phyloP scores from a whole-genome alignment of 495 filamentous ascomycete genomes.

The Penicillium daleae region DNA sequence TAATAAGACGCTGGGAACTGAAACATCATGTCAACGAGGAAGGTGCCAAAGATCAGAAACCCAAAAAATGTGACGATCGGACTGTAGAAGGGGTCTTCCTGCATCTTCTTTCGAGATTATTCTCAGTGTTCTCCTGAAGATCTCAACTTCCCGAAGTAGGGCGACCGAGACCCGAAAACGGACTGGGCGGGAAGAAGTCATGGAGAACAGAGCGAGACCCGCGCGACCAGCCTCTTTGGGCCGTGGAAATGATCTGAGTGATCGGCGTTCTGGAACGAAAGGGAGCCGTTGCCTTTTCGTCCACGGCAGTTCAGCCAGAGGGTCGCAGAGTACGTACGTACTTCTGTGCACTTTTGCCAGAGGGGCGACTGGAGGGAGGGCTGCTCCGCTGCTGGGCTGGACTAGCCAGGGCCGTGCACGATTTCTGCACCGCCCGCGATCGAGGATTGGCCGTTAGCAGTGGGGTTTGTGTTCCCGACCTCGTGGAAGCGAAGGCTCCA shows the following conservation, averaged over 20 bases:
- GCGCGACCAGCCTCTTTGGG: conserved; percentile 10
- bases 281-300: conserved; percentile 11
- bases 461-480: conserved; percentile 25
- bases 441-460: conserved; percentile 29
- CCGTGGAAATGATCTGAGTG: conserved; percentile 20
- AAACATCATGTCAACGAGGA: background rate
- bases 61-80: background rate
- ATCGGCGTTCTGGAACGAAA: conserved; percentile 36
- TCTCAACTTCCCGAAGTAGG: conserved; percentile 12
- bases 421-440: conserved; percentile 27
- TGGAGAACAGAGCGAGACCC: background rate
- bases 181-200: conserved; percentile 12
- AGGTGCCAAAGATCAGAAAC: conserved; percentile 3
- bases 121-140: conserved; percentile 22
- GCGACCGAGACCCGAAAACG: conserved; percentile 1
- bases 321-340: background rate
- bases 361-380: too few species aligned
- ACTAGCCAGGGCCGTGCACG: conserved; percentile 25
- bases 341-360: too few species aligned
- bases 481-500: conserved; percentile 39
- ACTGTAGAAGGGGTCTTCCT: background rate
- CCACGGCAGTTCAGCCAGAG: background rate
- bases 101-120: conserved; percentile 1
- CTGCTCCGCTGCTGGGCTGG: background rate
- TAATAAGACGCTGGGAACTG: background rate